Evolutionary conservation across 2,329 filamentous ascomycete genomes (phyloP).

Genomic region (Magnaporthales sp.): DNA sequence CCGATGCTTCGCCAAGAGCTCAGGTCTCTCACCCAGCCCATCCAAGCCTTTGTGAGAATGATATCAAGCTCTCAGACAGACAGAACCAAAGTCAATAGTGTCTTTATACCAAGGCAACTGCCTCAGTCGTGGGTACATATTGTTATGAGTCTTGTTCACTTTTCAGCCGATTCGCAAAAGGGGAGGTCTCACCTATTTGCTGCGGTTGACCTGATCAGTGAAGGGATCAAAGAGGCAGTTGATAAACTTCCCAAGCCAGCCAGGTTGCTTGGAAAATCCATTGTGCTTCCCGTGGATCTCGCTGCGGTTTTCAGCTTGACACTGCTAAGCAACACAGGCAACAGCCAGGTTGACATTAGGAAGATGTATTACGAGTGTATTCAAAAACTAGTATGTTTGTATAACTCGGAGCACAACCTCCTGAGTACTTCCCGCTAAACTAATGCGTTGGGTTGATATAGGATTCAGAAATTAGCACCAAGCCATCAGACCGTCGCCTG

Average conservation of each 20-base stretch:
- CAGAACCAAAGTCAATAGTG: constrained; percentile 16
- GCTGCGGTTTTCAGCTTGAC: constrained; percentile 28
- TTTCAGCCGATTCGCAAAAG: constrained; percentile 8
- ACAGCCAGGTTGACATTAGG: constrained; percentile 26
- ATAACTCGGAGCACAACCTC: not conserved
- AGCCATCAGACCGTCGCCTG: constrained; percentile 29
- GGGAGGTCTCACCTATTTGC: constrained; percentile 19
- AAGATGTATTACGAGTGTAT: constrained; percentile 34
- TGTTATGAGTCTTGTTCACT: constrained; percentile 26
- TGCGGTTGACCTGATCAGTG: constrained; percentile 20
- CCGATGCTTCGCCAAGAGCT: constrained; percentile 8
- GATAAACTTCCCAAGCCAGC: constrained; percentile 19
- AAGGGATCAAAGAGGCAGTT: constrained; percentile 28
- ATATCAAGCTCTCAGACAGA: constrained; percentile 16
- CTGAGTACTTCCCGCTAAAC: constrained; percentile 10
- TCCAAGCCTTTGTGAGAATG: constrained; percentile 25
- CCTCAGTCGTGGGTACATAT: constrained; percentile 32
- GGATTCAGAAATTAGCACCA: constrained; percentile 30
- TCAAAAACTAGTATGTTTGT: constrained; percentile 25
- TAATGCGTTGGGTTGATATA: constrained; percentile 8
- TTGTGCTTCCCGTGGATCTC: constrained; percentile 32
- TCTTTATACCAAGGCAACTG: constrained; percentile 26
- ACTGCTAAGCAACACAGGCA: constrained; percentile 29
- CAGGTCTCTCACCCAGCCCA: constrained; percentile 20
- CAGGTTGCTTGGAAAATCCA: constrained; percentile 24